Evolutionary conservation across 192 early-diverging fungal genomes (phyloP), one percentile per base, ranked within the genome.

Genomic region (Tieghemiomyces parasiticus): DNA sequence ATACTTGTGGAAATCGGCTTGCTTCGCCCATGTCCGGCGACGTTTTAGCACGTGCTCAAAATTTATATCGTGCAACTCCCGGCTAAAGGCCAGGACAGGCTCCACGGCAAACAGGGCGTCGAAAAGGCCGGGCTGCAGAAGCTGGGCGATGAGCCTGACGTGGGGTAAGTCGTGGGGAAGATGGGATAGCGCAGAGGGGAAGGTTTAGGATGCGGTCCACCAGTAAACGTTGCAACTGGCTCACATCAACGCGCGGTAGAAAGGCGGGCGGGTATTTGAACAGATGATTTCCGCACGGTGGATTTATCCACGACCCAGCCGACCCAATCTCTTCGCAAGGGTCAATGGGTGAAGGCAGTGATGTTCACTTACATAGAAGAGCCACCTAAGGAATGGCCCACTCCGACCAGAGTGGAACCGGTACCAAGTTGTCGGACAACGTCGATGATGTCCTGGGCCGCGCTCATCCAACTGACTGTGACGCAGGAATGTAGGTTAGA

Each of bases 381-480:
- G 0, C 67, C 74, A 16, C 74, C 74, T 64, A 65, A 72, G 19
- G 74, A 76, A 53, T 72, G 70, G 14, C 74, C 74, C n/a, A 72
- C 62, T 0, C 70, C 74, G 19, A 76, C 38, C 0, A 76, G 34
- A 9, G 38, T 54, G 20, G 38, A 29, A 9, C 58, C 30, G 14
- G 10, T 26, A 28, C 34, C 33, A 10, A 75, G 67, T 35, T 75
- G 73, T 10, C 25, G 20, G 8, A 71, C 6, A 8, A 75, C 54
- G 0, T 64, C 51, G 6, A 74, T 60, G 16, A 74, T 67, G 22
- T 74, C 73, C 16, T 63, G 64, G 3, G 69, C 63, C 25, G 67
- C 52, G 35, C 63, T 30, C 28, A 64, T 63, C 69, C 73, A 71
- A 3, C 9, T 22, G 4, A 52, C 2, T 52, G 1, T 24, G 19